Evolutionary conservation across 805 yeast species (phyloP), one percentile per base, ranked within the genome.

Genomic region (Myxozyma sirexii): DNA sequence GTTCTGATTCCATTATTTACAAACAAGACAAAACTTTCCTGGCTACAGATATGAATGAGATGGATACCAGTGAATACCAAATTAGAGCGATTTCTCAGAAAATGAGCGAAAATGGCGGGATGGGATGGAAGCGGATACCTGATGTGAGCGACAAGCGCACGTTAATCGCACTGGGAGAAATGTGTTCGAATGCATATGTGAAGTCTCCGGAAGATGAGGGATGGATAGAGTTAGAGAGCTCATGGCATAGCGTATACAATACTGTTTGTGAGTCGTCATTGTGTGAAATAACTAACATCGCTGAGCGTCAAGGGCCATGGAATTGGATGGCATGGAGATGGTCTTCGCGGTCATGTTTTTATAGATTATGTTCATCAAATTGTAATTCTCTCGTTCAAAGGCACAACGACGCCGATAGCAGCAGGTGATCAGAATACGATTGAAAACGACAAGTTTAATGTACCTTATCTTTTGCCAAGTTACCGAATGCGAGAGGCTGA

Each of bases 161-260:
- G 0, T 71, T 93, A 2, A 76, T 92, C 1, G 76, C 88, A 1
- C 74, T 93, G 43, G 98, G 97, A 0, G 73, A 85, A 54, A 88
- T 93, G 84, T 84, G 97, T 0, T 88, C 96, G 0, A 88, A 94
- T 71, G 97, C 98, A 1, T 94, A 93, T 70, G 96, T 90, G 2
- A 80, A 82, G 47, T 75, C 83, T 31, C 97, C 97, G 2, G 75
- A 75, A 21, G 82, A 84, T 24, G 92, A 91, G 48, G 96, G 90
- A 70, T 94, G 98, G 98, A 76, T 87, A 56, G 94, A 93, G 68
- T 83, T 89, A 12, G 67, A 61, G 5, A 51, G 35, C 12, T 39
- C 46, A 15, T 67, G 69, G 68, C 54, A 57, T 41, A 56, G 54
- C 29, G 63, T 59, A 54, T 21, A 15, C 15, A 13, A 19, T 46